Base-by-base conservation (phyloP, 345 rosid species). In the Excoecaria agallocha region DNA sequence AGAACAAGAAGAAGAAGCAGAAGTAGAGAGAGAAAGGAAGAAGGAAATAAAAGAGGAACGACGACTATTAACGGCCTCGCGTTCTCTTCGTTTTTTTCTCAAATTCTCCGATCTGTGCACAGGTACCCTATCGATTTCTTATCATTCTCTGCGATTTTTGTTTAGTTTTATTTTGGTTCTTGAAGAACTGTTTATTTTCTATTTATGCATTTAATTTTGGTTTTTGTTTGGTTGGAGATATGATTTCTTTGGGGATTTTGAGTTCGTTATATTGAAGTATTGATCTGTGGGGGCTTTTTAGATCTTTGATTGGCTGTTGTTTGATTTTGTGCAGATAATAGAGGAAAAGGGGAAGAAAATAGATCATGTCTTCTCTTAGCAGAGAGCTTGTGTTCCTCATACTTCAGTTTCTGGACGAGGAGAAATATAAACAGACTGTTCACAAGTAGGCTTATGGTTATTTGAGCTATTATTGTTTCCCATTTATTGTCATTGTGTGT, bases 351-450 rank as follows among this genome's bases (percentile, higher is more conserved):
- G 74, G 5, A 6, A 17, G 30, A 69, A 59, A 30, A 37, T 41
- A 68, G 74, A 84, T 72, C 75, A 93, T 90, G 98, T 82, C 96
- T 39, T 93, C 94, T 51, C 89, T 89, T 17, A 89, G 94, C 77
- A 88, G 91, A 63, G 98, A 93, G 43, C 94, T 93, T 24, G 96
- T 93, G 75, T 93, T 93, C 72, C 89, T 90, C 59, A 89, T 93
- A 85, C 98, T 90, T 73, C 97, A 92, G 75, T 90, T 90, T 82
- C 95, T 92, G n/a, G 93, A 92, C 35, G 94, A 92, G 75, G 97
- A 92, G 88, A 92, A 92, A 80, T 90, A 83, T 77, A 90, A 86
- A 71, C 90, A 87, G 16, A 83, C 91, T 77, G 91, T 93, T 84
- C 91, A 93, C 83, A 90, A 78, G 97, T 92, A 69, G 17, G 81